Conservation (phyloP, 2,329 filamentous ascomycete species). For the Curvularia sp. region DNA sequence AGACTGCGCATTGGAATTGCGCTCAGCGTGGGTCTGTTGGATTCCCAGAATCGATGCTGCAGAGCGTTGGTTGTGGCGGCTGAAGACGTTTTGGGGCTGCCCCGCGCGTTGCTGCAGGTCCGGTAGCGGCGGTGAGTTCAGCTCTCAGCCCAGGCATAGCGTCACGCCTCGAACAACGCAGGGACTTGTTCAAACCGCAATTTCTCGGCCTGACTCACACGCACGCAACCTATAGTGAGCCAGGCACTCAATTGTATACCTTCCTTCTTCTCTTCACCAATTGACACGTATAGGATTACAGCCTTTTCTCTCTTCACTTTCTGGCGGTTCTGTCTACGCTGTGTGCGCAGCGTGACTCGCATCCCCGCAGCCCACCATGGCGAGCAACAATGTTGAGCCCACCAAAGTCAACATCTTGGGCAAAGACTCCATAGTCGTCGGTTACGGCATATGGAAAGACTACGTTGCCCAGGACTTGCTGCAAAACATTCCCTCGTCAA, state of each 20-base stretch:
- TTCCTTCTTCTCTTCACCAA: background rate
- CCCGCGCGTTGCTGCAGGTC: conserved; percentile 22
- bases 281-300: conserved; percentile 7
- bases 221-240: background rate
- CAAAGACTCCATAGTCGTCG: conserved; percentile 87
- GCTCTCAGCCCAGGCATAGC: background rate
- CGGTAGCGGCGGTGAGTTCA: conserved; percentile 22
- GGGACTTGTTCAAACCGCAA: conserved; percentile 11
- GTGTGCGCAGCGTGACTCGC: conserved; percentile 22
- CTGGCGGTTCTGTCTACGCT: conserved; percentile 8
- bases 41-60: background rate
- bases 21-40: background rate
- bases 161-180: conserved; percentile 14
- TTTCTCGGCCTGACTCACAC: conserved; percentile 11
- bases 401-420: conserved; percentile 81
- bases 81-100: conserved; percentile 15
- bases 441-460: conserved; percentile 86
- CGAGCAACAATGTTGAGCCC: conserved; percentile 49
- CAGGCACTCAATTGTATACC: conserved; percentile 12
- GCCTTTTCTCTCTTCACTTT: background rate
- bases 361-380: conserved; percentile 35
- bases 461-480: conserved; percentile 85
- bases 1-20: background rate
- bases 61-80: background rate
- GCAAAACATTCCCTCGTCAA: conserved; percentile 78